A percentile compares a stretch with the other conserved stretches of the same genome.
Conservation (phyloP, 2,329 filamentous ascomycete genomes). For the Ophiognomonia clavigignenti-juglandacearum region DNA sequence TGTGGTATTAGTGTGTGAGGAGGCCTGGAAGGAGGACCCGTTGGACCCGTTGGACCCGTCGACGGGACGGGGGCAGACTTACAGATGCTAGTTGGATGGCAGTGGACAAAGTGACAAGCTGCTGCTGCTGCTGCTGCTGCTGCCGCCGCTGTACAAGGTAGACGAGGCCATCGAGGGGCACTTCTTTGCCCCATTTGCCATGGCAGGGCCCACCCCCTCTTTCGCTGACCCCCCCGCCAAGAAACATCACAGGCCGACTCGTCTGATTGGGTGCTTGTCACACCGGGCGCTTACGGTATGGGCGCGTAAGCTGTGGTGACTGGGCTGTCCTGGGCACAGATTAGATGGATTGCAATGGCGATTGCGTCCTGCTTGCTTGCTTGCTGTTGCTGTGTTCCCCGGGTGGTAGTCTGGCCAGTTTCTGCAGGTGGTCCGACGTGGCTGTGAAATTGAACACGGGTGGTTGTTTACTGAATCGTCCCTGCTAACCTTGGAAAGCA, state of each 20-base stretch:
- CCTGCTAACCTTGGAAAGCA: too few relatives aligned
- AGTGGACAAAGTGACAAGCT: too few relatives aligned
- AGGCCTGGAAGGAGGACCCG: conserved; percentile 1
- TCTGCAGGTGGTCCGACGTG: too few relatives aligned
- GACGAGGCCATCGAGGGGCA: not conserved
- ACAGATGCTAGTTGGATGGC: not conserved
- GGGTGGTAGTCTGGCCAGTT: too few relatives aligned
- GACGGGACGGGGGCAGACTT: not conserved
- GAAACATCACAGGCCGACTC: not conserved
- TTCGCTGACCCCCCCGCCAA: conserved; percentile 4
- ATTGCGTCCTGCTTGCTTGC: not conserved
- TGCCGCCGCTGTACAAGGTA: not conserved
- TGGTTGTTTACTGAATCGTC: conserved; percentile 13
- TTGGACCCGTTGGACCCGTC: conserved; percentile 2
- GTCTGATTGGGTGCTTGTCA: not conserved
- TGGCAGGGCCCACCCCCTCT: not conserved
- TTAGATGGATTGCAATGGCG: not conserved
- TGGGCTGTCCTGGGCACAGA: not conserved
- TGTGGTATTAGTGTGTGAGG: not conserved
- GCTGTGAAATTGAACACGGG: not conserved
- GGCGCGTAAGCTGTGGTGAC: too few relatives aligned
- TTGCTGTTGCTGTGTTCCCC: not conserved
- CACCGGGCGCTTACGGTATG: not conserved
- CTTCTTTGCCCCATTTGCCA: not conserved
- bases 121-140: not conserved